These are phyloP conservation scores for Lipomyces sp. DNA, from an alignment of 805 yeast species.

Conservation along the genomic window DNA sequence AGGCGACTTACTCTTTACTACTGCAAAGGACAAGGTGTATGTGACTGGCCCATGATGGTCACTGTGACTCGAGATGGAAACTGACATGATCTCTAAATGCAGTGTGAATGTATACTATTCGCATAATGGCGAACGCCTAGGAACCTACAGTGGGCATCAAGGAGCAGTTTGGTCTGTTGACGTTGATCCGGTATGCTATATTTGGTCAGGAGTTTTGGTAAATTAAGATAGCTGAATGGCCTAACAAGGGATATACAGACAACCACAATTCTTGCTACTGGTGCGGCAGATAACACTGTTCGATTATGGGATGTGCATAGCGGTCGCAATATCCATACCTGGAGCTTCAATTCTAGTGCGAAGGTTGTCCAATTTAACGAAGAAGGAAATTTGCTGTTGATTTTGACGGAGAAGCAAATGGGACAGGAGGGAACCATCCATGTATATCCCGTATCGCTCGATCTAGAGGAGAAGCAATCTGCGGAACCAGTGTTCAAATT, in stretches of 20 bases:
- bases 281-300: constrained; percentile 83
- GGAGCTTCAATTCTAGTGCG: constrained; percentile 79
- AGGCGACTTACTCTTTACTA: constrained; percentile 90
- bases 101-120: constrained; percentile 72
- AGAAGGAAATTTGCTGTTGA: constrained; percentile 62
- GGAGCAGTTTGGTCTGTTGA: constrained; percentile 97
- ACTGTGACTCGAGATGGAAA: background rate
- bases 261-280: constrained; percentile 73
- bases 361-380: constrained; percentile 86
- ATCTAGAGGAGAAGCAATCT: constrained; percentile 38
- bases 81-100: background rate
- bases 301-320: constrained; percentile 79
- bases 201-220: background rate
- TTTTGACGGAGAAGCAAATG: constrained; percentile 89
- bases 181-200: constrained; percentile 54
- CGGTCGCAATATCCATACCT: constrained; percentile 71
- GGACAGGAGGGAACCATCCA: constrained; percentile 75
- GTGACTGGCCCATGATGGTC: constrained; percentile 12
- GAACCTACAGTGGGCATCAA: constrained; percentile 81
- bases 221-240: background rate
- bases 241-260: constrained; percentile 35
- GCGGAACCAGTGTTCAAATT: constrained; percentile 28
- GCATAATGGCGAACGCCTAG: constrained; percentile 92
- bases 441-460: constrained; percentile 58
- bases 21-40: constrained; percentile 77